A percentile compares a stretch with the other conserved stretches of the same genome.
phyloP scores from a whole-genome alignment of 129 eudicot species.

The Lactuca saligna region DNA sequence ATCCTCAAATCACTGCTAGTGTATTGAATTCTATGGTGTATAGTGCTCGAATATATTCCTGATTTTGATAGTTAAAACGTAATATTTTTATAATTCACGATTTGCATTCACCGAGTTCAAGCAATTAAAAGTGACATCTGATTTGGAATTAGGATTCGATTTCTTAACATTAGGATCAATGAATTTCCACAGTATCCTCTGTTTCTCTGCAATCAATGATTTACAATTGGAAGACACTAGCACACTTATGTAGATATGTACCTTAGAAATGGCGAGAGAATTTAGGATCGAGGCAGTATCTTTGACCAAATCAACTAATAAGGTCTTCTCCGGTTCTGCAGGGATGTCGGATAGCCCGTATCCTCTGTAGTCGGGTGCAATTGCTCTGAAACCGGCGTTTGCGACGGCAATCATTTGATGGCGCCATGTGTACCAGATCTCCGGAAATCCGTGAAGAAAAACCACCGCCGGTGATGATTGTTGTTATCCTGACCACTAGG shows the following conservation, averaged over 20 bases:
- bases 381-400: constrained; percentile 38
- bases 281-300: constrained; percentile 43
- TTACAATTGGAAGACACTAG: not conserved
- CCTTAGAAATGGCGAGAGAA: constrained; percentile 44
- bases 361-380: constrained; percentile 43
- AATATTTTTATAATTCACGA: not conserved
- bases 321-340: constrained; percentile 36
- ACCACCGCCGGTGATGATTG: constrained; percentile 34
- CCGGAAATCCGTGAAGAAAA: constrained; percentile 48
- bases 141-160: not conserved
- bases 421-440: constrained; percentile 57
- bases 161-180: too few relatives aligned
- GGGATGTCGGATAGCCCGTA: constrained; percentile 51
- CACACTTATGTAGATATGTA: not conserved
- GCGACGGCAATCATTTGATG: constrained; percentile 52
- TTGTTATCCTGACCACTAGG: too few relatives aligned
- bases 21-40: too few relatives aligned
- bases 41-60: too few relatives aligned
- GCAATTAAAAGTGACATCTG: not conserved
- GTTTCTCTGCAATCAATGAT: not conserved
- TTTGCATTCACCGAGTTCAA: not conserved
- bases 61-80: too few relatives aligned
- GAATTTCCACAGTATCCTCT: not conserved
- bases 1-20: too few relatives aligned
- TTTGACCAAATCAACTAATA: constrained; percentile 22